These are phyloP conservation scores for Camellia lanceoleosa DNA, from an alignment of 148 eudicot genomes.

Conservation along the genomic window DNA sequence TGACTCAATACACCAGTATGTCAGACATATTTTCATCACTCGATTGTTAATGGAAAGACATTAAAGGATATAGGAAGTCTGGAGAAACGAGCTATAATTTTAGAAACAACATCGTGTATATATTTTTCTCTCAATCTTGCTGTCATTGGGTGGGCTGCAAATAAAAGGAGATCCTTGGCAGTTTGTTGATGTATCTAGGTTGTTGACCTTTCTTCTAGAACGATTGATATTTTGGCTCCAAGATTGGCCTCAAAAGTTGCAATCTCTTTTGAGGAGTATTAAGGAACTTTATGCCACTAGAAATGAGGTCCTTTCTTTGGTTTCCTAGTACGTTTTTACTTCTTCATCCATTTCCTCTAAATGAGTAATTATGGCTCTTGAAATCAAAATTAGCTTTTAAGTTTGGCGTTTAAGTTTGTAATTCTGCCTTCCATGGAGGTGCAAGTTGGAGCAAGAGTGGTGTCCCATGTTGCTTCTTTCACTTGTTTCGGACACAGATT, in stretches of 20 bases:
- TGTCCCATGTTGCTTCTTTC: too few relatives aligned
- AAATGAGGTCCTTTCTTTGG: neutral
- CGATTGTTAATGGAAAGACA: neutral
- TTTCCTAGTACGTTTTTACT: neutral
- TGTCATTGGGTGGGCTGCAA: neutral
- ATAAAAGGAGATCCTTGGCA: neutral
- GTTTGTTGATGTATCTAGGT: slow-evolving; percentile 6
- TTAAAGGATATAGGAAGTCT: neutral
- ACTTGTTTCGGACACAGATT: too few relatives aligned
- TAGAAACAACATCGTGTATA: neutral
- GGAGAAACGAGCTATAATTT: neutral
- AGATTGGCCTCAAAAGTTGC: neutral
- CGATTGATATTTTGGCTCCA: slow-evolving; percentile 9
- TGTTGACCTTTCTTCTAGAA: neutral
- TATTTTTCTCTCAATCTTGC: neutral
- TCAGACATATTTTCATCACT: neutral
- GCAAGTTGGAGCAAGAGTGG: too few relatives aligned
- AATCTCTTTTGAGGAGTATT: neutral
- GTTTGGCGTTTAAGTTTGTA: neutral
- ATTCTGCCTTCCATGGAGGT: neutral
- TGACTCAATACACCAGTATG: slow-evolving; percentile 9
- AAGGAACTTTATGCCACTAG: neutral
- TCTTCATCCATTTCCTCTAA: neutral
- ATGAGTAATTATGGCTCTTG: neutral
- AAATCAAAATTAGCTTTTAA: neutral